Evolutionary conservation across 768 basidiomycete species (phyloP).

Genomic region (Dentipellis fragilis): DNA sequence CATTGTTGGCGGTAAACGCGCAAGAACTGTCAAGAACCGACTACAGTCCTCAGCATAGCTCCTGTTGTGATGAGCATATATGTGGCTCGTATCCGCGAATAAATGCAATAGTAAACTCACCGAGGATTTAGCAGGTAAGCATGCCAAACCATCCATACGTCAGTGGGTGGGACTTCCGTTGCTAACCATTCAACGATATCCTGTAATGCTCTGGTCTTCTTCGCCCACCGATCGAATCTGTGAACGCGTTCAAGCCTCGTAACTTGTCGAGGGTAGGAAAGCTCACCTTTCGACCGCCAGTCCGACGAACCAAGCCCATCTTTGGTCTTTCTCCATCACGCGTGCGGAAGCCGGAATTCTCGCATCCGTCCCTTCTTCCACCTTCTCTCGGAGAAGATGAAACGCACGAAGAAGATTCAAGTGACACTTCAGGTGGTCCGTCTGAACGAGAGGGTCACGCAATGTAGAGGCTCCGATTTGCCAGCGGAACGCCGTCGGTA

Average conservation of each 20-base stretch:
- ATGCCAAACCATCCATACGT: slow-evolving; percentile 34
- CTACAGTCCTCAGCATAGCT: slow-evolving; percentile 15
- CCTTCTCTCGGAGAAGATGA: slow-evolving; percentile 17
- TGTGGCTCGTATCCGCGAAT: background rate
- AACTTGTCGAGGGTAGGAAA: background rate
- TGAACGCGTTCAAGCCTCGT: background rate
- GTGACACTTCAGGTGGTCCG: slow-evolving; percentile 24
- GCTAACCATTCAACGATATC: slow-evolving; percentile 17
- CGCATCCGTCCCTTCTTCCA: slow-evolving; percentile 21
- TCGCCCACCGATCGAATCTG: slow-evolving; percentile 26
- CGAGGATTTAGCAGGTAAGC: slow-evolving; percentile 28
- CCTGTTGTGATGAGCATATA: background rate
- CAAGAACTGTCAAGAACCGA: background rate
- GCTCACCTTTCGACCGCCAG: slow-evolving; percentile 26
- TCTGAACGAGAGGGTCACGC: slow-evolving; percentile 19
- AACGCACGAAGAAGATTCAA: slow-evolving; percentile 25
- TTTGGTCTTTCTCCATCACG: slow-evolving; percentile 16
- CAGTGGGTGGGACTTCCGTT: slow-evolving; percentile 23
- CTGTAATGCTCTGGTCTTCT: slow-evolving; percentile 11
- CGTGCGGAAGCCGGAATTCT: slow-evolving; percentile 18
- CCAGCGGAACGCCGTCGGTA: too few species aligned
- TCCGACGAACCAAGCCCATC: slow-evolving; percentile 29
- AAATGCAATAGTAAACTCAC: slow-evolving; percentile 12
- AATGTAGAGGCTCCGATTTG: too few species aligned
- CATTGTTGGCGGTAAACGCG: background rate